phyloP scores from a whole-genome alignment of 1,139 yeast species.

The Magnusiomyces magnusii region DNA sequence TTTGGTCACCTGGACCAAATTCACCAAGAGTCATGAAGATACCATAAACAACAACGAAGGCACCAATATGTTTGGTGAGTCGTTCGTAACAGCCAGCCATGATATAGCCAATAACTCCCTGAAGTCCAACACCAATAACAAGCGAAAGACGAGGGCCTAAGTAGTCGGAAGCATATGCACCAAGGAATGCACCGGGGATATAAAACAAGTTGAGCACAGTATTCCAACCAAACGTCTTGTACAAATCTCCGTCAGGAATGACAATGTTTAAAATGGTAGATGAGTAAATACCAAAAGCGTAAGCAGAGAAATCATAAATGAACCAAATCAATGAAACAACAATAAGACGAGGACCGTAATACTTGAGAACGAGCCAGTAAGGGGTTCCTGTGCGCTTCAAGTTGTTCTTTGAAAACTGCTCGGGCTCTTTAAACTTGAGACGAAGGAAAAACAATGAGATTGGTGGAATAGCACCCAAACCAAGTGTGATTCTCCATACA shows the following conservation, averaged over 20 bases:
- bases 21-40: slow-evolving; percentile 82
- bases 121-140: slow-evolving; percentile 57
- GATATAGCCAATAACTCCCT: slow-evolving; percentile 74
- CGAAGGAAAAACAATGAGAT: slow-evolving; percentile 68
- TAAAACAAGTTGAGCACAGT: slow-evolving; percentile 82
- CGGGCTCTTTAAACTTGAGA: slow-evolving; percentile 64
- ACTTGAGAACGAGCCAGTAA: slow-evolving; percentile 59
- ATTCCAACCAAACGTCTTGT: slow-evolving; percentile 86
- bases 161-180: slow-evolving; percentile 77
- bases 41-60: slow-evolving; percentile 80
- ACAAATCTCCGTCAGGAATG: slow-evolving; percentile 55
- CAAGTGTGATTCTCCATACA: slow-evolving; percentile 90
- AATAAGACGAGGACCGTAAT: slow-evolving; percentile 73
- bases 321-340: slow-evolving; percentile 81
- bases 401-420: slow-evolving; percentile 59
- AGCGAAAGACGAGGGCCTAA: slow-evolving; percentile 82
- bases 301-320: slow-evolving; percentile 79
- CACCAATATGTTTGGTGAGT: slow-evolving; percentile 58
- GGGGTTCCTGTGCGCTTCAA: slow-evolving; percentile 64
- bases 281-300: slow-evolving; percentile 82
- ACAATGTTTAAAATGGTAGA: slow-evolving; percentile 53
- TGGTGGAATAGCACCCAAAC: slow-evolving; percentile 90
- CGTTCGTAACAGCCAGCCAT: slow-evolving; percentile 66
- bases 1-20: slow-evolving; percentile 91
- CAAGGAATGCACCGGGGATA: slow-evolving; percentile 81